Base-by-base conservation (phyloP, 805 yeast species). In the Kluyveromyces lactis region DNA sequence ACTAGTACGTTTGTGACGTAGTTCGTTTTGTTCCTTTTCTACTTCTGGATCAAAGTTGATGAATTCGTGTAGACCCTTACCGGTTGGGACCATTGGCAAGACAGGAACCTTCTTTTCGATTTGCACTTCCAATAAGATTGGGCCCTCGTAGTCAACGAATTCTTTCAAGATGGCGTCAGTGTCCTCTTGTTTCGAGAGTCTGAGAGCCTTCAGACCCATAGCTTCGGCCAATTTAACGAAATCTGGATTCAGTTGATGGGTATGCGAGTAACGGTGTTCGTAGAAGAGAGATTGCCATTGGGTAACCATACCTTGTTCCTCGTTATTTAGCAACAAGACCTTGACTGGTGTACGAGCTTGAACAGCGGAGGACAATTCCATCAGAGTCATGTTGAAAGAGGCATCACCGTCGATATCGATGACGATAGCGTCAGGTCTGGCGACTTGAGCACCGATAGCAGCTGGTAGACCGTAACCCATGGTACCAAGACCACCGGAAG, bases 261-360 rank as follows among this genome's bases (percentile, higher is more conserved):
- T 90, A 67, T 92, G 97, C n/a, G 97, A 75, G 64, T 86, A 92
- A 67, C 98, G 79, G 67, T 90, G 90, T 64, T 90, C 95, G 67
- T 92, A 92, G 72, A 92, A 92, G 46, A 92, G 70, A 10, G 96
- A 83, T 71, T 92, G 98, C 98, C 98, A 92, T 66, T 92, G 98
- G 11, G 97, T 90, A 41, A 92, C 98, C 98, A 92, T 92, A 60
- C 98, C 98, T 71, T 92, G 98, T 70, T 92, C 98, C 69, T 90
- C 97, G 64, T 92, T 92, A 68, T 92, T 92, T 60, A 92, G 71
- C 41, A 92, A 80, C 62, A 86, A 72, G 44, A 86, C 75, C 71
- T 92, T 92, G 48, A 92, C 81, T 42, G 96, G 96, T 37, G 95
- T 81, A 46, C 72, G 73, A 44, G 90, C 95, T 71, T 92, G 97